phyloP scores from a whole-genome alignment of 169 alveolate species.

The Neospora caninum region DNA sequence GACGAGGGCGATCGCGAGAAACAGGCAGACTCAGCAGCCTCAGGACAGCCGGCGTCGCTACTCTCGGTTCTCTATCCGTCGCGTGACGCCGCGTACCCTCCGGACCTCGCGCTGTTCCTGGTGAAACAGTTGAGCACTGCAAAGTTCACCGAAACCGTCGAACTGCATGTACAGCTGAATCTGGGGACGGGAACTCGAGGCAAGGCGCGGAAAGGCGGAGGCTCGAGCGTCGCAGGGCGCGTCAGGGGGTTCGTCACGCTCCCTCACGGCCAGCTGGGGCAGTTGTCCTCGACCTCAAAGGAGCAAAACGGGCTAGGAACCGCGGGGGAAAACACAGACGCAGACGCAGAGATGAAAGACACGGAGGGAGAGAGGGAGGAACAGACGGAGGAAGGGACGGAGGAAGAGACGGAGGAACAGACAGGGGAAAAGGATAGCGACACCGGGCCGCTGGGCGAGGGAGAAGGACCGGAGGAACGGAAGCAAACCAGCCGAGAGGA shows the following conservation, averaged over 20 bases:
- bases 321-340: neutral
- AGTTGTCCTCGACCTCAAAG: neutral
- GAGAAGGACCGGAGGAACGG: neutral
- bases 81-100: slow-evolving; percentile 17
- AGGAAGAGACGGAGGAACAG: neutral
- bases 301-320: neutral
- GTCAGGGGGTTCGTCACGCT: slow-evolving; percentile 41
- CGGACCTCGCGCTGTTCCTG: neutral
- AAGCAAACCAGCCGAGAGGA: neutral
- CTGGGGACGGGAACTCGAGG: slow-evolving; percentile 19
- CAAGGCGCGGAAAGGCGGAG: neutral
- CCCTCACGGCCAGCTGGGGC: slow-evolving; percentile 44
- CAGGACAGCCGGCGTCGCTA: neutral
- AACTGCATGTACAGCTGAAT: slow-evolving; percentile 61
- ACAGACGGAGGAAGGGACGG: neutral
- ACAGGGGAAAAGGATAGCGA: neutral
- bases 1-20: neutral
- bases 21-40: too few species aligned
- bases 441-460: neutral
- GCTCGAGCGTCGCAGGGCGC: neutral
- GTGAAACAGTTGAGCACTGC: slow-evolving; percentile 46
- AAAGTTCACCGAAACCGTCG: slow-evolving; percentile 35
- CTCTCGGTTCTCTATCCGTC: slow-evolving; percentile 9
- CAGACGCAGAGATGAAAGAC: neutral
- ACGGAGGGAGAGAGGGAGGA: neutral